A percentile compares a stretch with the other conserved stretches of the same genome.
Conservation (phyloP, 805 yeast genomes). For the Candida arabinofermentans region DNA sequence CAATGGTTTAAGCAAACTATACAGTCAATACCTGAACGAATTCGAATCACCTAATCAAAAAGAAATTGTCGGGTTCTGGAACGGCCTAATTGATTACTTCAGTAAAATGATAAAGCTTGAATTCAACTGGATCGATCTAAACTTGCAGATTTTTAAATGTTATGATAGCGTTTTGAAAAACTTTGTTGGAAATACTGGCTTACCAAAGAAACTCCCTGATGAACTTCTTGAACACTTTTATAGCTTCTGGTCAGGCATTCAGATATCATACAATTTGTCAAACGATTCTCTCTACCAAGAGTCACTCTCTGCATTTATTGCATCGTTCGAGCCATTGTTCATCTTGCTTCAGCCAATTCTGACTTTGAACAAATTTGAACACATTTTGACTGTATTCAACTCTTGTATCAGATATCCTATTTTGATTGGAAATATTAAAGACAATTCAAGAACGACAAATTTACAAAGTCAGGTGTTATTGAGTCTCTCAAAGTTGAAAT, state of each 20-base stretch:
- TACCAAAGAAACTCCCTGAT: constrained; percentile 22
- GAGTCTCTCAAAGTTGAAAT: constrained; percentile 35
- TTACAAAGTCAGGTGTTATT: constrained; percentile 59
- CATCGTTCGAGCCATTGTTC: constrained; percentile 48
- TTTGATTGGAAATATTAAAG: constrained; percentile 54
- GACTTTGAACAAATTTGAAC: constrained; percentile 37
- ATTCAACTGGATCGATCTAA: constrained; percentile 44
- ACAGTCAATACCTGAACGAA: constrained; percentile 44
- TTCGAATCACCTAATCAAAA: constrained; percentile 24
- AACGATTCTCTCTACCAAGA: constrained; percentile 49
- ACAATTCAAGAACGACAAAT: constrained; percentile 52
- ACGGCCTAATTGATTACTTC: constrained; percentile 47
- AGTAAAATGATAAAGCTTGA: constrained; percentile 36
- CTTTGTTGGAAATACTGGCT: constrained; percentile 17
- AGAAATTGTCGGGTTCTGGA: constrained; percentile 44
- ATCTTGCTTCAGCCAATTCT: constrained; percentile 30
- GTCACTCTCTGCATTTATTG: constrained; percentile 51
- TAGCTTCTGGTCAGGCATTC: constrained; percentile 46
- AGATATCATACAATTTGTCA: constrained; percentile 41
- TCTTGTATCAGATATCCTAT: constrained; percentile 71
- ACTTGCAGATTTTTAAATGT: constrained; percentile 51
- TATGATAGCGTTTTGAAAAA: constrained; percentile 44
- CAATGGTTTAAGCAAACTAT: constrained; percentile 64
- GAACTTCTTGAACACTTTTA: constrained; percentile 38
- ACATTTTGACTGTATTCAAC: constrained; percentile 55